Evolutionary conservation across 2,329 filamentous ascomycete genomes (phyloP).

Genomic region (Penicillium sp.): DNA sequence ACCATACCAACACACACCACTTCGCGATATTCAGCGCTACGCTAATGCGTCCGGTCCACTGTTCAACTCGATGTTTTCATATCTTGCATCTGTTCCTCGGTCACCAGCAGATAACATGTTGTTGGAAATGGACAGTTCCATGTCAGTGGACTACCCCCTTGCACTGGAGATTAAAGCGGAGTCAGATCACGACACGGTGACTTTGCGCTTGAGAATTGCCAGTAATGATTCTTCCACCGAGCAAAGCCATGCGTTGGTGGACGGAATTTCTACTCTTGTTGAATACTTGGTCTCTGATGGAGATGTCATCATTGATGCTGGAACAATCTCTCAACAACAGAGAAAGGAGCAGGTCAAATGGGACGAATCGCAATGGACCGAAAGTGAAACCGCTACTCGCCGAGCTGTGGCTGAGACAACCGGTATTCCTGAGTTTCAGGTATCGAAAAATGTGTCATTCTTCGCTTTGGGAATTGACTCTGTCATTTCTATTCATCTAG

Average conservation of each 20-base stretch:
- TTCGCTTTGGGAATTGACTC: conserved; percentile 10
- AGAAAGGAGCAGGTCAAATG: not conserved
- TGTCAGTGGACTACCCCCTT: conserved; percentile 5
- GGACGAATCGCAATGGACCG: conserved; percentile 1
- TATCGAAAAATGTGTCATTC: conserved; percentile 5
- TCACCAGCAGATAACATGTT: not conserved
- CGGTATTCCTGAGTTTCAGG: not conserved
- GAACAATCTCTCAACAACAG: not conserved
- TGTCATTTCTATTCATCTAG: conserved; percentile 2
- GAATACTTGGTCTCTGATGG: not conserved
- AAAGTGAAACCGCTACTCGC: not conserved
- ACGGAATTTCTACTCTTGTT: not conserved
- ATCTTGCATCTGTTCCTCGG: not conserved
- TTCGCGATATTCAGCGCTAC: conserved; percentile 1
- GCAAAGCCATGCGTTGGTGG: not conserved
- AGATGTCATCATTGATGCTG: not conserved
- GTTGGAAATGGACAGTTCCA: conserved; percentile 3
- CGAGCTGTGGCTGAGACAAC: conserved; percentile 1
- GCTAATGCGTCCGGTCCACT: not conserved
- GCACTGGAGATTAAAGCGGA: conserved; percentile 7
- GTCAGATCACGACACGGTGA: not conserved
- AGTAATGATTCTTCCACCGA: not conserved
- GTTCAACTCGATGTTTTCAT: conserved; percentile 7
- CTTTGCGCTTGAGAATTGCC: conserved; percentile 1
- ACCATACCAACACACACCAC: conserved; percentile 6